Conservation (phyloP, 768 basidiomycete species). For the Tulasnella sp. region DNA sequence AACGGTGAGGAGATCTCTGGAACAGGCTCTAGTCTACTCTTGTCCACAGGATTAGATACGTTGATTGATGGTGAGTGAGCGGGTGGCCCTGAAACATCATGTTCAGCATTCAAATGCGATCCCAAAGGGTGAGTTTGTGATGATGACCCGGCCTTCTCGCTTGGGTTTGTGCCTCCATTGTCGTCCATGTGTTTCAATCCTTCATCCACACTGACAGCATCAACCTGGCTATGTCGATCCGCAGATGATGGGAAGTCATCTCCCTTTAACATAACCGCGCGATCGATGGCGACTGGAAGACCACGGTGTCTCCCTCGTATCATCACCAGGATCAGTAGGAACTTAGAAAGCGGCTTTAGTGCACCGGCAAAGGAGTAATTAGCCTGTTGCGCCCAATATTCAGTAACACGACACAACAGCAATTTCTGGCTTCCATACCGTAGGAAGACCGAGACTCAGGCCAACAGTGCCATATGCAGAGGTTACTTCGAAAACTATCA, state of each 20-base stretch:
- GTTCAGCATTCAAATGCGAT: too few relatives aligned
- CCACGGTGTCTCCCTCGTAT: conserved; percentile 87
- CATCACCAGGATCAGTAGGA: conserved; percentile 81
- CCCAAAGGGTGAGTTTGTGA: too few relatives aligned
- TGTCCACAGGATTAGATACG: too few relatives aligned
- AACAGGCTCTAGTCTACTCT: too few relatives aligned
- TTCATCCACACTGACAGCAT: too few relatives aligned
- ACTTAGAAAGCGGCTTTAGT: conserved; percentile 68
- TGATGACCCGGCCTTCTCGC: too few relatives aligned
- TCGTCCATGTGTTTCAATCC: too few relatives aligned
- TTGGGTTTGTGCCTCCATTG: too few relatives aligned
- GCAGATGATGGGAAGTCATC: conserved; percentile 16
- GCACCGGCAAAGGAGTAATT: conserved; percentile 73
- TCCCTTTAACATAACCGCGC: conserved; percentile 54
- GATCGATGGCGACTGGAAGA: conserved; percentile 74
- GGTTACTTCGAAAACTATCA: conserved; percentile 65
- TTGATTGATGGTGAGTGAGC: too few relatives aligned
- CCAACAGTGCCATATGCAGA: conserved; percentile 86
- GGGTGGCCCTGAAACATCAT: too few relatives aligned
- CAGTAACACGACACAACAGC: background rate
- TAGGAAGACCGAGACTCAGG: conserved; percentile 75
- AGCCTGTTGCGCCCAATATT: conserved; percentile 35
- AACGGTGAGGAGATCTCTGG: too few relatives aligned
- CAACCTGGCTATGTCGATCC: too few relatives aligned
- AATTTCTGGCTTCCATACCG: conserved; percentile 34